Evolutionary conservation across 2,329 filamentous ascomycete genomes (phyloP), one percentile per base, ranked within the genome.

Genomic region (Talaromyces sp.): DNA sequence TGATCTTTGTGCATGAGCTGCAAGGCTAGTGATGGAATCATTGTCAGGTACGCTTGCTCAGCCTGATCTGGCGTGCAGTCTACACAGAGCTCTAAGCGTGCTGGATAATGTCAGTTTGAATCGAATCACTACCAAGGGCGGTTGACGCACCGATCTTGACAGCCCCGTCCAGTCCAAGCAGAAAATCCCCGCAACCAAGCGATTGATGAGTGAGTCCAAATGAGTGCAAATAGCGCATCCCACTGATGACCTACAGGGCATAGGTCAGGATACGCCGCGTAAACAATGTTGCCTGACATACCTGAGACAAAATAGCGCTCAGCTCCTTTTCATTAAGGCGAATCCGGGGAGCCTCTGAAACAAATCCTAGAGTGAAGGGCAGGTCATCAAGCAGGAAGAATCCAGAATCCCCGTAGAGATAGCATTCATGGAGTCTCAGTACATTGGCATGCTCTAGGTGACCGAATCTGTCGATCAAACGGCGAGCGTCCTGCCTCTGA

Each of bases 1-100:
- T 35, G 32, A 35, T 35, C 4, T 58, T 70, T 69, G 45, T 70
- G 56, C 61, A 71, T 70, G 36, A 70, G 60, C 52, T 67, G 60
- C 63, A 65, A 70, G 11, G 57, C 62, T 33, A 69, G 66, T 13
- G 49, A 54, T 47, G 58, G 47, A 36, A 71, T 49, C 33, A 61
- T 30, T 16, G 49, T 19, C 27, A 47, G 36, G 27, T 45, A 51
- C 17, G 27, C 20, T n/a, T 24, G 33, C 27, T 44, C 44, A 36
- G 27, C 24, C 20, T 43, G 41, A 16, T 42, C 8, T 42, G 22
- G 13, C 24, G 14, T 27, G n/a, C 24, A 42, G 40, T 42, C 40
- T n/a, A 42, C 40, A 16, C 40, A 42, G 6, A 16, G 22, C 24
- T 42, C 40, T 24, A 24, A 14, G 40, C 40, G 20, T 24, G 40